phyloP scores from a whole-genome alignment of 1,139 yeast genomes.

The Kodamaea arcana region DNA sequence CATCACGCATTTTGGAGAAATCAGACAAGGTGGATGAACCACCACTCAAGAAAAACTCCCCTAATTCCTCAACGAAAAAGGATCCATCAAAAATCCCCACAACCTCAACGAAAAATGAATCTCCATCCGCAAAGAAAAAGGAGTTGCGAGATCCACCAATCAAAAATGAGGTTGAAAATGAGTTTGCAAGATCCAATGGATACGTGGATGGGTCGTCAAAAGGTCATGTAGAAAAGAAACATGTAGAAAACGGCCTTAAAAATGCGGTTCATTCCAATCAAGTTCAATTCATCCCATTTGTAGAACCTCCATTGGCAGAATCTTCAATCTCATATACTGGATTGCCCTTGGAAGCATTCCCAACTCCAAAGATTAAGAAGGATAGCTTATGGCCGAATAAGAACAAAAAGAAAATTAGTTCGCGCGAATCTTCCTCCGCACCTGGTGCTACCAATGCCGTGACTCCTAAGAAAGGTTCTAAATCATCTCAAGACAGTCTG shows the following conservation, averaged over 20 bases:
- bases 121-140: not conserved
- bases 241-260: no score
- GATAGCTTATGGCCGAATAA: constrained; percentile 46
- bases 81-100: not conserved
- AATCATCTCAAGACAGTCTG: no score
- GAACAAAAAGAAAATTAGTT: constrained; percentile 10
- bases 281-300: constrained; percentile 21
- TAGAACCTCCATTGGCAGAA: constrained; percentile 56
- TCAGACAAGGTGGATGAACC: not conserved
- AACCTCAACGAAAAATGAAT: not conserved
- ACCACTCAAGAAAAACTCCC: not conserved
- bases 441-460: constrained; percentile 10
- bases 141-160: no score
- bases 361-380: constrained; percentile 50
- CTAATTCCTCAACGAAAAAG: no score
- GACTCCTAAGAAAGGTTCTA: constrained; percentile 1
- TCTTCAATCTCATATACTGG: constrained; percentile 61
- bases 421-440: constrained; percentile 8
- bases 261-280: not conserved
- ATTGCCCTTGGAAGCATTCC: constrained; percentile 58
- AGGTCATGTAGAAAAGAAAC: no score
- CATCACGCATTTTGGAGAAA: not conserved
- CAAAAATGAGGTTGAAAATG: no score
- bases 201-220: no score
- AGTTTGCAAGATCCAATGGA: no score